Base-by-base conservation (phyloP, 306 rosid genomes). In the Morella rubra region DNA sequence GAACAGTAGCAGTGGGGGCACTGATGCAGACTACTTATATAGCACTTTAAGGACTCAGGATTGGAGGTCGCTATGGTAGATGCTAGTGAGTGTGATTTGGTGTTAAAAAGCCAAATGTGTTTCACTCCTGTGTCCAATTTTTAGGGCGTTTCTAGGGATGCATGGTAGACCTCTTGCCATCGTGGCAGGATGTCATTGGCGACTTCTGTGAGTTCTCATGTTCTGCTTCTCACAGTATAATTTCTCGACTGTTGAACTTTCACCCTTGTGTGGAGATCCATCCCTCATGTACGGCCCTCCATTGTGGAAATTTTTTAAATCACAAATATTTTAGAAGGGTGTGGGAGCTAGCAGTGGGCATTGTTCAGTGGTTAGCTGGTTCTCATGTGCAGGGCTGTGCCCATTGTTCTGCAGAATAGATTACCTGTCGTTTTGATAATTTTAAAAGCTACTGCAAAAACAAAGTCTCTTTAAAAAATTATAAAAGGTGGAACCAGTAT, bases 341-440 rank as follows among this genome's bases (percentile, higher is more conserved):
- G 54, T 44, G 45, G 82, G 64, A 13, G 58, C 37, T 2, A 32
- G 71, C 50, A 60, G 72, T 61, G n/a, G 65, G 52, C 75, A 68
- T 20, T 72, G 79, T 76, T 75, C 89, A 71, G 51, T 66, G 69
- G 85, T 72, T 79, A 78, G 83, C 86, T 83, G 86, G 78, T 85
- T 79, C 64, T 83, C 84, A 87, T 82, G 89, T 83, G 87, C 60
- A 71, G 68, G 76, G 72, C 54, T 44, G 37, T 64, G 45, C 37
- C 50, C 76, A 8, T 72, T 72, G 54, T 56, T 54, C 44, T 56
- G 46, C 76, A 72, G 32, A 41, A 24, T 19, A 19, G 7, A 8
- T 24, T 5, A 72, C 24, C 60, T 41, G 16, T 51, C 54, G 14
- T 52, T 54, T 72, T 72, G 19, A 72, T 40, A 32, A 40, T 32